phyloP scores from a whole-genome alignment of 2,329 filamentous ascomycete genomes.

The Kalmusia sp. region DNA sequence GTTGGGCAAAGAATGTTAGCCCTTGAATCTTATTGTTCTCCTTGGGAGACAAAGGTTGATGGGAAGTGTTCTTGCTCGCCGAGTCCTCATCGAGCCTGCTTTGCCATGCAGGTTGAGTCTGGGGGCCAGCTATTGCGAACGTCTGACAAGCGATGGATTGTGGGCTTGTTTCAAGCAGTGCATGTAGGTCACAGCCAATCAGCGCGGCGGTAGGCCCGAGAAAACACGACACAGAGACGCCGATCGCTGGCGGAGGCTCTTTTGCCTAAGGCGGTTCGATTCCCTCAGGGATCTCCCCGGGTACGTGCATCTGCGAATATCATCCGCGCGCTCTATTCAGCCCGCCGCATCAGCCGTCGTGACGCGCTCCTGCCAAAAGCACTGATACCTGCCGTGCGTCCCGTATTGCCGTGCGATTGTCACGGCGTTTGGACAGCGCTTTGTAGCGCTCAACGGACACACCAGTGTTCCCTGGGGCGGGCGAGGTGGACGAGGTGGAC shows the following conservation, averaged over 20 bases:
- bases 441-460: too few species aligned
- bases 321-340: slow-evolving; percentile 26
- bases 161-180: slow-evolving; percentile 4
- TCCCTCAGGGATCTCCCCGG: slow-evolving; percentile 36
- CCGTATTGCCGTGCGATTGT: not conserved
- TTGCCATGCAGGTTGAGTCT: too few species aligned
- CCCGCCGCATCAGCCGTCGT: slow-evolving; percentile 11
- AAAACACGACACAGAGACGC: not conserved
- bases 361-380: slow-evolving; percentile 16
- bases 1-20: too few species aligned
- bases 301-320: slow-evolving; percentile 29
- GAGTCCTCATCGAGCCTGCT: too few species aligned
- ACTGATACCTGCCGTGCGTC: slow-evolving; percentile 25
- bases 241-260: slow-evolving; percentile 12
- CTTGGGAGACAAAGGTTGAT: too few species aligned
- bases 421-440: too few species aligned
- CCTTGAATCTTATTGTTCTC: too few species aligned
- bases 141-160: not conserved
- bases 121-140: not conserved
- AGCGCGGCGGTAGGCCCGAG: not conserved
- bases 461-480: too few species aligned
- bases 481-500: too few species aligned
- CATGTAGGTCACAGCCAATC: slow-evolving; percentile 13
- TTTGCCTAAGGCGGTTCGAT: slow-evolving; percentile 23
- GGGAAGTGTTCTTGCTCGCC: too few species aligned